Percentiles rank a stretch among this genome's conserved stretches.
phyloP scores from a whole-genome alignment of 1,284 basidiomycete genomes.

The Gomphus sp. region DNA sequence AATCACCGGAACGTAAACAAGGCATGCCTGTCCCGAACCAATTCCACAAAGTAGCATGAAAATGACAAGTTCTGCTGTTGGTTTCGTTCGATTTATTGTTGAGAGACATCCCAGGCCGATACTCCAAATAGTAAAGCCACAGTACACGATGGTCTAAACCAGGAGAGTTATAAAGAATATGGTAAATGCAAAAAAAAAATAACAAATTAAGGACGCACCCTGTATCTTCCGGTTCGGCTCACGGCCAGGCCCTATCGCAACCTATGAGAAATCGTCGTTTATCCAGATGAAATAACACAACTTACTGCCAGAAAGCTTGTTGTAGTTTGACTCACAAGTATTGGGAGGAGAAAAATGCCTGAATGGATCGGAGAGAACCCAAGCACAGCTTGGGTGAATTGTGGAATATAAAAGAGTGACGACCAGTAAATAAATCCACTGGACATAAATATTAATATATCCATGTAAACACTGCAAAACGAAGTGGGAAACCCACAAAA shows the following conservation, averaged over 20 bases:
- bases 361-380: conserved; percentile 52
- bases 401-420: conserved; percentile 57
- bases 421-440: conserved; percentile 55
- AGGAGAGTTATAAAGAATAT: not conserved
- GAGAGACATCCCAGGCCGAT: conserved; percentile 62
- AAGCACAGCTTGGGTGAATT: conserved; percentile 67
- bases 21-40: conserved; percentile 53
- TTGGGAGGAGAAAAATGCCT: conserved; percentile 56
- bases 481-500: conserved; percentile 31
- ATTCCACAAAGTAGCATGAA: conserved; percentile 61
- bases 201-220: conserved; percentile 26
- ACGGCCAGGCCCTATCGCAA: conserved; percentile 18
- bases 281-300: not conserved
- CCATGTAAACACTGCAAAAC: not conserved
- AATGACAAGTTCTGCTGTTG: conserved; percentile 46
- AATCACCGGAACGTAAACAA: not conserved
- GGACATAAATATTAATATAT: conserved; percentile 1
- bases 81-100: conserved; percentile 41
- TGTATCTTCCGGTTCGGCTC: conserved; percentile 30
- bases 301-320: conserved; percentile 46
- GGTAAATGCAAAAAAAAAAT: not conserved
- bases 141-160: conserved; percentile 44
- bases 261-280: not conserved
- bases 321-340: conserved; percentile 53
- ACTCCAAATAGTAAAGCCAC: conserved; percentile 63